These are phyloP conservation scores for Candida sakaeoensis DNA, from an alignment of 805 yeast genomes.

Conservation along the genomic window DNA sequence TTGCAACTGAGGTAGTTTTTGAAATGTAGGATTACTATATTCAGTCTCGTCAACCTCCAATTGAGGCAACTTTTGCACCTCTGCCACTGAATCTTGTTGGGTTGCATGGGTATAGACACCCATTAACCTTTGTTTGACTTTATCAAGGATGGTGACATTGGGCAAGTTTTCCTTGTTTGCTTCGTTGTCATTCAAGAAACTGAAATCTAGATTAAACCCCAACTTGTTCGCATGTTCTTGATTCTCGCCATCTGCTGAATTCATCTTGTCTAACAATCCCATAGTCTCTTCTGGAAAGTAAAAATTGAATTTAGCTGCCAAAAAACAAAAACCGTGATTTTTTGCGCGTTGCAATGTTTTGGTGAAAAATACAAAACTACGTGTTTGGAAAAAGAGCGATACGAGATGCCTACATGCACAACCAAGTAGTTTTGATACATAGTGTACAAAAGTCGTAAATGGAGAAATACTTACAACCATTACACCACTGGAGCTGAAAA, in stretches of 20 bases:
- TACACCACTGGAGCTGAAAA: neutral
- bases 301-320: neutral
- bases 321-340: neutral
- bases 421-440: too few relatives aligned
- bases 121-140: constrained; percentile 24
- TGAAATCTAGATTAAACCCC: constrained; percentile 11
- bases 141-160: constrained; percentile 19
- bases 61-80: constrained; percentile 29
- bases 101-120: constrained; percentile 12
- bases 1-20: constrained; percentile 32
- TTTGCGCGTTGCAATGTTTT: constrained; percentile 3
- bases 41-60: constrained; percentile 18
- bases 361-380: neutral
- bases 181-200: constrained; percentile 10
- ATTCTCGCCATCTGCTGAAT: constrained; percentile 11
- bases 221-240: constrained; percentile 5
- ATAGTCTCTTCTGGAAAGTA: constrained; percentile 10
- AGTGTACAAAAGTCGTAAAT: too few relatives aligned
- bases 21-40: constrained; percentile 8
- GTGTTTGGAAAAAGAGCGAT: neutral
- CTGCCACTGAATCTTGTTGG: constrained; percentile 2
- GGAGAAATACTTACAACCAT: too few relatives aligned
- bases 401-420: neutral
- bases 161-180: constrained; percentile 4
- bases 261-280: constrained; percentile 22